A percentile compares a stretch with the other conserved stretches of the same genome.
phyloP scores from a whole-genome alignment of 2,329 filamentous ascomycete genomes.

The Hypoxylon sp. region DNA sequence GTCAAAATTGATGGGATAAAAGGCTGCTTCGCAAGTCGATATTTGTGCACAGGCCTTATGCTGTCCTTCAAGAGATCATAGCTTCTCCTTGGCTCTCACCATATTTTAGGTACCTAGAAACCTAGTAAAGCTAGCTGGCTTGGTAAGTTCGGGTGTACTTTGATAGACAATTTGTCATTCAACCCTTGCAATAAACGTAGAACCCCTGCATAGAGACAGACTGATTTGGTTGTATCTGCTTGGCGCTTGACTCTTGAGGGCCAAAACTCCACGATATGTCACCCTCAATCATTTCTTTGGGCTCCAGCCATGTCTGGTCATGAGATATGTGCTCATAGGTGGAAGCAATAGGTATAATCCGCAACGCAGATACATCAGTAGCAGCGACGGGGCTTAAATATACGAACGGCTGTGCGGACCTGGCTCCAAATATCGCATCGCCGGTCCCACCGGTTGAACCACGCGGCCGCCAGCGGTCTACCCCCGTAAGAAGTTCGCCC shows the following conservation, averaged over 20 bases:
- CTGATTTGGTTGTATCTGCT: conserved; percentile 8
- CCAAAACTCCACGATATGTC: conserved; percentile 4
- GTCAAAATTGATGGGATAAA: conserved; percentile 6
- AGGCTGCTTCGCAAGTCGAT: conserved; percentile 8
- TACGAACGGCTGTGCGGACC: conserved; percentile 12
- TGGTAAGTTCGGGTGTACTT: not conserved
- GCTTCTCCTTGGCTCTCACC: conserved; percentile 1
- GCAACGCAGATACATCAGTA: not conserved
- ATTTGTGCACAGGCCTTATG: conserved; percentile 3
- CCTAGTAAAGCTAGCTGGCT: conserved; percentile 12
- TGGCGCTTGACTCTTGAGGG: conserved; percentile 2
- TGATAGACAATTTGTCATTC: not conserved
- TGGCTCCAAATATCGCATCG: conserved; percentile 9
- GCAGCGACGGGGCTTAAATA: conserved; percentile 5
- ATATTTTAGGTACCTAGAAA: conserved; percentile 4
- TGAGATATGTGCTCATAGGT: conserved; percentile 1
- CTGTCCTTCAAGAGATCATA: conserved; percentile 6
- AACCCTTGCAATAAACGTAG: conserved; percentile 5
- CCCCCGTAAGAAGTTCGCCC: conserved; percentile 34
- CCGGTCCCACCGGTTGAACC: conserved; percentile 10
- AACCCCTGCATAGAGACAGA: conserved; percentile 4
- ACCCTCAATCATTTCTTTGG: conserved; percentile 1
- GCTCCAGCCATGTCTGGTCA: conserved; percentile 13
- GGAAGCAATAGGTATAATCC: conserved; percentile 5
- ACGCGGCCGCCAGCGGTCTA: conserved; percentile 35